Percentiles rank a stretch among this genome's conserved stretches.
Evolutionary conservation across 2,329 filamentous ascomycete species (phyloP).

Genomic region (Pseudogymnoascus sp.): DNA sequence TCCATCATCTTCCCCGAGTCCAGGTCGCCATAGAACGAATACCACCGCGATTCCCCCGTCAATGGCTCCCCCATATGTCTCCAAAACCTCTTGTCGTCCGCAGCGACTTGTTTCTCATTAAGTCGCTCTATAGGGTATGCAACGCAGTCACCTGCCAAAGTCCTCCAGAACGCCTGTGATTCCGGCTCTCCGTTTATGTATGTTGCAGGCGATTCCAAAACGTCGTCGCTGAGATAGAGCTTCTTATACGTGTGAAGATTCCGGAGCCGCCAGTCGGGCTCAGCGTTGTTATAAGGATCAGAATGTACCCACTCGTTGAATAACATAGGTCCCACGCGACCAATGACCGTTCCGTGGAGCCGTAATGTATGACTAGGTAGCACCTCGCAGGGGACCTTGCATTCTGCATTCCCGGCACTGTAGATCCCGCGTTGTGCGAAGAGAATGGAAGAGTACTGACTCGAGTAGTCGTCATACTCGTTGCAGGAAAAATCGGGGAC

Average conservation of each 20-base stretch:
- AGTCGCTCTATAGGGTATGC: conserved; percentile 12
- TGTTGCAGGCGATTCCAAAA: background rate
- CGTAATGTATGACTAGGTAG: background rate
- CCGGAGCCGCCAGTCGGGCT: background rate
- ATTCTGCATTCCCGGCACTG: background rate
- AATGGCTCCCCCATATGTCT: background rate
- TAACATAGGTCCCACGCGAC: background rate
- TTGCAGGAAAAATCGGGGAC: conserved; percentile 2
- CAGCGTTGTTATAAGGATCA: no score
- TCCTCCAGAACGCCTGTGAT: conserved; percentile 12
- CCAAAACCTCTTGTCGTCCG: background rate
- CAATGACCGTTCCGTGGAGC: background rate
- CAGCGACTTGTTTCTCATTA: background rate
- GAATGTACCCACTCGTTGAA: background rate
- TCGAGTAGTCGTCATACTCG: background rate
- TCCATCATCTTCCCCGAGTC: background rate
- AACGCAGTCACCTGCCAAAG: conserved; percentile 13
- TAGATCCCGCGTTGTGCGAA: conserved; percentile 7
- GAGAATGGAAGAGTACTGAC: background rate
- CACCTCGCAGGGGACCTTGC: background rate
- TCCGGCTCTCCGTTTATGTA: background rate
- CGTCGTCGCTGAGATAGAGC: background rate
- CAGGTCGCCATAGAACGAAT: background rate
- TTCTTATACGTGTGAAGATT: background rate
- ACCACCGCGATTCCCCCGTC: background rate